Evolutionary conservation across 305 asterid genomes (phyloP).

Genomic region (Rubia peregrina): DNA sequence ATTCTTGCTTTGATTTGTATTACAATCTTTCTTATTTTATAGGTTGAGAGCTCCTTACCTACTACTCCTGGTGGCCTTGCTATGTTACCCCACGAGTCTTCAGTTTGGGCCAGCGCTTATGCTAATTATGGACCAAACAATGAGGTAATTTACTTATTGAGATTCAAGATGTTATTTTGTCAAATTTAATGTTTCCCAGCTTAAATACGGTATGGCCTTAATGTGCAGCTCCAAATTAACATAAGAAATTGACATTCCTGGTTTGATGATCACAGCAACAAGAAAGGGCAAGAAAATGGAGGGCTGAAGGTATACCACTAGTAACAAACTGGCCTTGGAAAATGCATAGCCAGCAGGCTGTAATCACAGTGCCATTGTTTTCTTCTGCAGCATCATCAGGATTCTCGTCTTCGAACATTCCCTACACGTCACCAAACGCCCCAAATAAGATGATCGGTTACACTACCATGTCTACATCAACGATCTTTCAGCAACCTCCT

Average conservation of each 20-base stretch:
- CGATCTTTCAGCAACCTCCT: constrained; percentile 34
- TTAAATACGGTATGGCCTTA: constrained; percentile 1
- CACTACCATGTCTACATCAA: constrained; percentile 1
- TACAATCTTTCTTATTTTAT: constrained; percentile 3
- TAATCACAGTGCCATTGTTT: constrained; percentile 43
- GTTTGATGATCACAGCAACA: constrained; percentile 20
- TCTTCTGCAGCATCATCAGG: constrained; percentile 99
- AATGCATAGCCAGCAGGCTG: constrained; percentile 37
- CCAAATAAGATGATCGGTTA: constrained; percentile 34
- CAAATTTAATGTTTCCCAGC: constrained; percentile 5
- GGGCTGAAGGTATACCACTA: constrained; percentile 38
- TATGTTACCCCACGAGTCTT: constrained; percentile 38
- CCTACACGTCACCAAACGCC: constrained; percentile 34
- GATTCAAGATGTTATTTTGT: neutral
- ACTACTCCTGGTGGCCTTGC: constrained; percentile 37
- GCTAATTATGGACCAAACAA: constrained; percentile 46
- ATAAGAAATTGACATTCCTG: neutral
- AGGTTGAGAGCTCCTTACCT: constrained; percentile 36
- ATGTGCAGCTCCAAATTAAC: neutral
- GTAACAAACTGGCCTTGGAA: constrained; percentile 61
- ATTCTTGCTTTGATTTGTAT: neutral
- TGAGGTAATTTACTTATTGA: constrained; percentile 34
- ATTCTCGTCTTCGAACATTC: constrained; percentile 52
- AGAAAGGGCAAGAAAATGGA: constrained; percentile 46
- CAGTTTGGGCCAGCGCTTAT: constrained; percentile 40